Evolutionary conservation across 2,329 filamentous ascomycete genomes (phyloP).

Genomic region (Colletotrichum lini): DNA sequence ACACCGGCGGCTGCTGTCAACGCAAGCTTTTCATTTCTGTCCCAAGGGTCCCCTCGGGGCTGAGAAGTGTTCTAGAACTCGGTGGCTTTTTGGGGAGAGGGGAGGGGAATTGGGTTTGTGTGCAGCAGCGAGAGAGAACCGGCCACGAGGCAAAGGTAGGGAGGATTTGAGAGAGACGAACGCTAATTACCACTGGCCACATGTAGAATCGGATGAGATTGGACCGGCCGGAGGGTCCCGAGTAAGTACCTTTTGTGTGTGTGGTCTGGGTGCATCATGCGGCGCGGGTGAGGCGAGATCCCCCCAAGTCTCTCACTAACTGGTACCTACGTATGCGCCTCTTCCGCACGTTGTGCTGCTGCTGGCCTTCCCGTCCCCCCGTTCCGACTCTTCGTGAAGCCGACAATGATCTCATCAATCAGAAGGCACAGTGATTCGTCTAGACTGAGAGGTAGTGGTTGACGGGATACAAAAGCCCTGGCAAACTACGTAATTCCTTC

Average conservation of each 20-base stretch:
- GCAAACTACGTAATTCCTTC: no score
- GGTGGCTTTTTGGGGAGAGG: no score
- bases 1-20: not conserved
- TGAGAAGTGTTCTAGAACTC: constrained; percentile 7
- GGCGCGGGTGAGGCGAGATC: not conserved
- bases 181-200: not conserved
- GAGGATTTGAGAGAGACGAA: not conserved
- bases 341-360: not conserved
- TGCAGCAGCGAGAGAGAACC: not conserved
- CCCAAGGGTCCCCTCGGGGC: not conserved
- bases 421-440: not conserved
- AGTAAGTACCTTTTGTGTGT: not conserved
- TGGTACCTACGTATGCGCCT: not conserved
- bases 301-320: not conserved
- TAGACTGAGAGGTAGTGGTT: no score
- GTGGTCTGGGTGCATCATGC: not conserved
- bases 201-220: not conserved
- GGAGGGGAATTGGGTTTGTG: not conserved
- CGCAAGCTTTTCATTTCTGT: constrained; percentile 7
- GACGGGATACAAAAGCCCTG: no score
- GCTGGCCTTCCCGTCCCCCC: no score
- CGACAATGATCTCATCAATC: not conserved
- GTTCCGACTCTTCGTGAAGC: not conserved
- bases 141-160: no score
- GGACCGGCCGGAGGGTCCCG: not conserved